A percentile compares a stretch with the other conserved stretches of the same genome.
phyloP scores from a whole-genome alignment of 192 early-diverging fungal species.

The Coemansia sp. region DNA sequence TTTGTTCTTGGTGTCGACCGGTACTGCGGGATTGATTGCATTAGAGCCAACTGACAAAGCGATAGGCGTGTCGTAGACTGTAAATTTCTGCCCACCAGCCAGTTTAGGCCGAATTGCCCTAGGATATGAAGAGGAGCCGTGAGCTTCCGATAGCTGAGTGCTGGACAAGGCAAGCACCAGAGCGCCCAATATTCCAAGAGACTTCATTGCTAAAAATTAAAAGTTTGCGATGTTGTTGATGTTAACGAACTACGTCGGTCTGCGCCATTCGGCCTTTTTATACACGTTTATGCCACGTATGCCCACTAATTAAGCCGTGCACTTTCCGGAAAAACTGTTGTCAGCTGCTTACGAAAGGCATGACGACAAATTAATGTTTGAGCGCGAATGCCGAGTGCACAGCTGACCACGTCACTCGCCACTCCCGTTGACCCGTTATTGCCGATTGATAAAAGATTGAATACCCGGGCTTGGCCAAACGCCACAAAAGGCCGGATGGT shows the following conservation, averaged over 20 bases:
- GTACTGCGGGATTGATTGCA: background rate
- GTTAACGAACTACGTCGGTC: background rate
- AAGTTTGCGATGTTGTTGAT: background rate
- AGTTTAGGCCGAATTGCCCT: background rate
- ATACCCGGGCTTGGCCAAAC: background rate
- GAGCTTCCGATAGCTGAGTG: background rate
- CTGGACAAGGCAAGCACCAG: background rate
- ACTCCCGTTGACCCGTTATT: background rate
- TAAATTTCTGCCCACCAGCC: background rate
- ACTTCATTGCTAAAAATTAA: conserved; percentile 7
- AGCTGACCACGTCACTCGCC: background rate
- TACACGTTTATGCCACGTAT: background rate
- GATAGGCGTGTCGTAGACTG: background rate
- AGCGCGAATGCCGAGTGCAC: background rate
- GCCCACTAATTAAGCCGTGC: background rate
- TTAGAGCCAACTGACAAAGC: background rate
- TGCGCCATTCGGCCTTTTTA: background rate
- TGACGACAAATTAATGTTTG: background rate
- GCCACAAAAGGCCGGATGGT: background rate
- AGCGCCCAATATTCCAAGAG: conserved; percentile 4
- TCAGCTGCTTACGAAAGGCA: background rate
- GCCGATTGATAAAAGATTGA: background rate
- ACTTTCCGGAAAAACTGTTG: background rate
- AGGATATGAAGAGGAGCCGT: background rate
- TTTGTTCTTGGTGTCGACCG: background rate